phyloP scores from a whole-genome alignment of 2,329 filamentous ascomycete genomes.

The Trichoderma sp. region DNA sequence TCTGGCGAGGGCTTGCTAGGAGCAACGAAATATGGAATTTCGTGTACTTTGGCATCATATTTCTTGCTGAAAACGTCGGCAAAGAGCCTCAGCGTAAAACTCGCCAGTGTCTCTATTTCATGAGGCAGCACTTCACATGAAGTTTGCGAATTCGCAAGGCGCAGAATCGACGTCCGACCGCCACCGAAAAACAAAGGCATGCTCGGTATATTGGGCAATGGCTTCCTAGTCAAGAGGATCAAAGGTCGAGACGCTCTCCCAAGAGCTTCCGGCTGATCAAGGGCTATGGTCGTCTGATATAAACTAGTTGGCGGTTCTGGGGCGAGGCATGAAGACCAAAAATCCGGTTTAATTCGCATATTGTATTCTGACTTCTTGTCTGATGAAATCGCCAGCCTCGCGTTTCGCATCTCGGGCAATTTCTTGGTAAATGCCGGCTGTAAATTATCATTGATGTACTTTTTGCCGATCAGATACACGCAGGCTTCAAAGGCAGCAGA shows the following conservation, averaged over 20 bases:
- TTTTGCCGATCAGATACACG: constrained; percentile 60
- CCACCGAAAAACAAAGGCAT: constrained; percentile 72
- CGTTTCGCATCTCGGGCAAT: constrained; percentile 82
- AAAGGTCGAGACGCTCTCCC: constrained; percentile 60
- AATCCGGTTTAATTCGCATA: constrained; percentile 73
- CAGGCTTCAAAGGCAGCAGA: constrained; percentile 87
- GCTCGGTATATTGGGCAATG: constrained; percentile 60
- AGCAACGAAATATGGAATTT: constrained; percentile 80
- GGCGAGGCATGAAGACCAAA: constrained; percentile 58
- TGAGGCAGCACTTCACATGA: constrained; percentile 43
- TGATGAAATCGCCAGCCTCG: constrained; percentile 73
- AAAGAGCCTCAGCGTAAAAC: constrained; percentile 74
- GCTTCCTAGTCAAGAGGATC: constrained; percentile 65
- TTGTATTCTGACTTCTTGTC: constrained; percentile 71
- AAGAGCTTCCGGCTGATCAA: constrained; percentile 55
- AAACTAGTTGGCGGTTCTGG: constrained; percentile 46
- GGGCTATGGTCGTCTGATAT: constrained; percentile 58
- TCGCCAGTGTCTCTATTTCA: constrained; percentile 55
- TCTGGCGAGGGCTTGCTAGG: constrained; percentile 42
- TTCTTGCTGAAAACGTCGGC: constrained; percentile 85
- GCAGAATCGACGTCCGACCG: constrained; percentile 56
- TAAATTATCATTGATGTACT: constrained; percentile 69
- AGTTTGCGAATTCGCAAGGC: constrained; percentile 43
- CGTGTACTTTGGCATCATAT: constrained; percentile 60
- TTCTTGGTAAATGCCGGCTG: constrained; percentile 69